Conservation (phyloP, 257 asterid species). For the Jacaranda mimosifolia region DNA sequence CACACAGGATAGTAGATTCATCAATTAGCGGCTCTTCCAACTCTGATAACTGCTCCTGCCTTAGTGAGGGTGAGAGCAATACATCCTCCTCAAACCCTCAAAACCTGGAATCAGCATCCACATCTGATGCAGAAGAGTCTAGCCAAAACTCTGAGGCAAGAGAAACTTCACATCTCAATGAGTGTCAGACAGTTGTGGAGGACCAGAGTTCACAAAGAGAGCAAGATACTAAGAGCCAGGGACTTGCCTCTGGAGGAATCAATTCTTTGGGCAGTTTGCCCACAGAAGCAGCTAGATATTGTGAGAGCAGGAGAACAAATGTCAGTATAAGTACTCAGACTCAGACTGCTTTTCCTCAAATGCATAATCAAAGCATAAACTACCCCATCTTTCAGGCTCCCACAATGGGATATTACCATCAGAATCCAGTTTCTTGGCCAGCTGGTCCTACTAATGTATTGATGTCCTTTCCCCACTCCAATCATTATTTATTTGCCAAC, state of each 20-base stretch:
- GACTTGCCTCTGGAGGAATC: constrained; percentile 34
- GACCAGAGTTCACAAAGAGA: constrained; percentile 33
- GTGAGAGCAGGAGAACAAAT: constrained; percentile 45
- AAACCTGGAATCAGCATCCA: constrained; percentile 58
- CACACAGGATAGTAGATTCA: constrained; percentile 36
- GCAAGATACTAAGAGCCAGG: constrained; percentile 39
- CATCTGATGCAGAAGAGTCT: constrained; percentile 68
- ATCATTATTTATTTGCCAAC: constrained; percentile 53
- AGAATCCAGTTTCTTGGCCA: constrained; percentile 60
- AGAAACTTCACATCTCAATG: constrained; percentile 47
- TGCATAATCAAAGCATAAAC: constrained; percentile 56
- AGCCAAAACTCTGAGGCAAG: constrained; percentile 62
- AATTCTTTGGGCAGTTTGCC: constrained; percentile 40
- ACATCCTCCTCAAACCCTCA: constrained; percentile 55
- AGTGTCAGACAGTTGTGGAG: constrained; percentile 30
- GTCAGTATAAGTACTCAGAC: constrained; percentile 45
- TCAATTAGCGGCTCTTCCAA: constrained; percentile 52
- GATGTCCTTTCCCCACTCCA: constrained; percentile 57
- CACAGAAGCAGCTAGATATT: constrained; percentile 33
- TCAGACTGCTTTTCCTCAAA: constrained; percentile 49
- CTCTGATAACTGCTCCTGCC: constrained; percentile 70
- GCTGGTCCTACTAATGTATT: constrained; percentile 60
- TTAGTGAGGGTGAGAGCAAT: constrained; percentile 70
- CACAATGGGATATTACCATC: constrained; percentile 58
- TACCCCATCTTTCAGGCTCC: constrained; percentile 61